Evolutionary conservation across 441 rosid genomes (phyloP), one percentile per base, ranked within the genome.

Genomic region (Croton setiger): DNA sequence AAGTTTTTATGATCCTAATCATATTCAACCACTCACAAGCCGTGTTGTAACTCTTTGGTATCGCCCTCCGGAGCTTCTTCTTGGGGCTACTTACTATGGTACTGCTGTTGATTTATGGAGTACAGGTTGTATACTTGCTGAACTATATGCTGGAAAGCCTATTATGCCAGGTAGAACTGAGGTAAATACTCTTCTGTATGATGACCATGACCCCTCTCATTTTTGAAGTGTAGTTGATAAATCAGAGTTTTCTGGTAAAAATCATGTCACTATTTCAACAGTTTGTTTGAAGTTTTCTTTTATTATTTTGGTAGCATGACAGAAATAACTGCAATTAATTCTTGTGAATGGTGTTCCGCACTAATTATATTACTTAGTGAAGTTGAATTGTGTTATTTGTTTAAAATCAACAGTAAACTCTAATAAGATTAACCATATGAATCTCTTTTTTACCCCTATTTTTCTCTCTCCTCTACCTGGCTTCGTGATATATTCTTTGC

Each of bases 111-210:
- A 94, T 84, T 83, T 92, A 64, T 94, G 99, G 99, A 94, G 99
- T 68, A 68, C 95, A 6, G 99, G 99, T 72, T 95, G 99, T 79
- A 89, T 95, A 75, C 91, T 92, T 74, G 97, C 98, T 18, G 99
- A 95, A 72, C 68, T 92, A 53, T 92, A 90, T 71, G 92, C 97
- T n/a, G 99, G 98, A 77, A 94, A 94, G 85, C 99, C 98, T 74
- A 92, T 88, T 17, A 92, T 95, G 99, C 99, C 98, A 17, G 99
- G 99, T 81, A 86, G 99, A 87, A 95, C 97, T 17, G 98, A 92
- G 99, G 99, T 90, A 80, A 21, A 48, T 64, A 7, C 23, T 5
- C 69, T 59, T 43, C 18, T 15, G 12, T 15, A 17, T 20, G 21
- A 36, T 39, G 8, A 9, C 43, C 43, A 5, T 27, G 41, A 7